phyloP scores from a whole-genome alignment of 352 stramenopile genomes.

The Phytophthora uliginosa region DNA sequence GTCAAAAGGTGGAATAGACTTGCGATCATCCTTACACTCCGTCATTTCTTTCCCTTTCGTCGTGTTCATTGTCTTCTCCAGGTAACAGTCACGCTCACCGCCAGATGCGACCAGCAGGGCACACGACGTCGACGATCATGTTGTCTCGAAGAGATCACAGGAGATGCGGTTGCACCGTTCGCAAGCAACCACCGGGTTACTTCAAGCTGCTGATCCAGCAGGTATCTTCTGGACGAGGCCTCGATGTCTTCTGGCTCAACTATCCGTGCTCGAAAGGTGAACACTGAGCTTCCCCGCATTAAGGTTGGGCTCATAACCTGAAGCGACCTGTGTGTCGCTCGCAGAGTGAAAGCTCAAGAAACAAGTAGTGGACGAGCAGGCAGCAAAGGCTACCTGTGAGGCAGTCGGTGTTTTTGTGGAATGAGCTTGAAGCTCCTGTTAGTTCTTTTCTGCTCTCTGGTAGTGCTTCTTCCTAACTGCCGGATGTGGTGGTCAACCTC shows the following conservation, averaged over 20 bases:
- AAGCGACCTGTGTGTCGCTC: background rate
- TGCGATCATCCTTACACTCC: background rate
- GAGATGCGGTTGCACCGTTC: too few relatives aligned
- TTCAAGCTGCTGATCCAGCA: too few relatives aligned
- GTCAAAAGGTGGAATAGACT: conserved; percentile 4
- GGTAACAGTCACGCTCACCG: background rate
- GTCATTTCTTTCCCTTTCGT: background rate
- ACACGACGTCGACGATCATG: background rate
- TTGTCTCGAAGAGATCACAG: too few relatives aligned
- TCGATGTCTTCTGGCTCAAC: too few relatives aligned
- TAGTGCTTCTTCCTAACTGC: background rate
- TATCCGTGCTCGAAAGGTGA: too few relatives aligned
- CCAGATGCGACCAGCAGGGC: background rate
- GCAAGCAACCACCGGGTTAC: too few relatives aligned
- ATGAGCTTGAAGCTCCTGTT: conserved; percentile 10
- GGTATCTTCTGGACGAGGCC: too few relatives aligned
- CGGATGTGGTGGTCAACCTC: background rate
- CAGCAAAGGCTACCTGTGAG: conserved; percentile 5
- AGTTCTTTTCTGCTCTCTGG: background rate
- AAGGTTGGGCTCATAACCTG: background rate
- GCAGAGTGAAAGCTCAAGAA: conserved; percentile 11
- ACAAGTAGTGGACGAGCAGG: background rate
- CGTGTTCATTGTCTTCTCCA: background rate
- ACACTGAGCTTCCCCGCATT: too few relatives aligned
- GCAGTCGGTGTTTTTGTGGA: conserved; percentile 10